Evolutionary conservation across 805 yeast species (phyloP), one percentile per base, ranked within the genome.

Genomic region (Metschnikowia aberdeeniae): DNA sequence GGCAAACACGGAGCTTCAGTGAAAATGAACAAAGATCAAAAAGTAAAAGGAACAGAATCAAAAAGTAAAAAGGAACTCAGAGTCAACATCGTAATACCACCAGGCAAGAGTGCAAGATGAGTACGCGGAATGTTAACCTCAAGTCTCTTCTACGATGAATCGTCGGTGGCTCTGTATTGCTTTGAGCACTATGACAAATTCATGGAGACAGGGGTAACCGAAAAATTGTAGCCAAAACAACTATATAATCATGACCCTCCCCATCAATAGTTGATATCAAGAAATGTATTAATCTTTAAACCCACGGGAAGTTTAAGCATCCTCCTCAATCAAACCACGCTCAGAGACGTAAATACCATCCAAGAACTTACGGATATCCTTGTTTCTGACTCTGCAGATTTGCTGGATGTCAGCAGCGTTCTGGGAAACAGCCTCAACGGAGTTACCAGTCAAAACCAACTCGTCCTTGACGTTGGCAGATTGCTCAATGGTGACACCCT

Each of bases 311-410:
- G 22, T 34, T 49, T 53, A 48, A 39, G 55, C 52, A 12, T 84
- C 90, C 71, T 83, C 87, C 57, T 76, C 86, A 70, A 92, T 80
- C 72, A 78, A 78, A 68, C 96, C 96, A 78, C 86, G 86, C 79
- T 86, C 95, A 61, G 97, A 90, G 66, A 92, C 99, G 76, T 92
- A 92, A 80, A 92, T 90, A 89, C 99, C 99, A 77, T 95, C 99
- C 82, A 93, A 86, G 84, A 92, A 92, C 84, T 92, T 92, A 80
- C 99, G 88, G 90, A 93, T 92, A 93, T 92, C 99, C 92, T 93
- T 93, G 93, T 92, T 92, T 82, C 96, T 87, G 71, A 89, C 98
- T 75, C 95, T 84, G 82, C 97, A 89, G 75, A 82, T 82, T 81
- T 92, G 98, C 78, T 92, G 97, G 66, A 93, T 81, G 71, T 89